Evolutionary conservation across 371 early-diverging fungal species (phyloP).

Genomic region (Haplosporangium sp.): DNA sequence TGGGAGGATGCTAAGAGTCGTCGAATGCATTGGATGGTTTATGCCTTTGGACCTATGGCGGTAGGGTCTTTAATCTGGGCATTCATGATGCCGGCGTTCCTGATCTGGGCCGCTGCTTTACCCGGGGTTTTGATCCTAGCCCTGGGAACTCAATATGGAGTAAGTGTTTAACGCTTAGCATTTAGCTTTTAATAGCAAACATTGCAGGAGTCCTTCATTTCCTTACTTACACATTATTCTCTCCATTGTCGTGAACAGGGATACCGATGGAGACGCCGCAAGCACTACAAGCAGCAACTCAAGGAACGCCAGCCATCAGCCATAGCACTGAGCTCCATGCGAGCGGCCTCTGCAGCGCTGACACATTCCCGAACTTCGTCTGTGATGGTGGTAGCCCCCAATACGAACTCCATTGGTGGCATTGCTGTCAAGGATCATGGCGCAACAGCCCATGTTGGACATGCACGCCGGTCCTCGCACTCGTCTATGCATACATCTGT

Average conservation of each 20-base stretch:
- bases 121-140: slow-evolving; percentile 16
- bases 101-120: slow-evolving; percentile 16
- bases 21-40: slow-evolving; percentile 35
- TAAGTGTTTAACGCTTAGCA: slow-evolving; percentile 11
- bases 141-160: slow-evolving; percentile 27
- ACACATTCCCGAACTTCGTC: slow-evolving; percentile 3
- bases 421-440: not conserved
- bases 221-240: not conserved
- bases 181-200: too few relatives aligned
- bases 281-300: slow-evolving; percentile 16
- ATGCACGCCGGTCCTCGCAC: slow-evolving; percentile 16
- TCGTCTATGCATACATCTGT: slow-evolving; percentile 29
- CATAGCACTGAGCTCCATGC: slow-evolving; percentile 16
- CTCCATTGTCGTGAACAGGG: slow-evolving; percentile 8
- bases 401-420: not conserved
- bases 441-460: not conserved
- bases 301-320: slow-evolving; percentile 14
- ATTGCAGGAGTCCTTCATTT: not conserved
- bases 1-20: slow-evolving; percentile 40
- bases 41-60: slow-evolving; percentile 12
- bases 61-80: slow-evolving; percentile 15
- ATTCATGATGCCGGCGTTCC: slow-evolving; percentile 22
- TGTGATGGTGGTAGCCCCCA: not conserved
- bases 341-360: slow-evolving; percentile 21
- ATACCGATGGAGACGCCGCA: slow-evolving; percentile 38